These are phyloP conservation scores for Backusella parvicylindrica DNA, from an alignment of 192 early-diverging fungal species.

Conservation along the genomic window DNA sequence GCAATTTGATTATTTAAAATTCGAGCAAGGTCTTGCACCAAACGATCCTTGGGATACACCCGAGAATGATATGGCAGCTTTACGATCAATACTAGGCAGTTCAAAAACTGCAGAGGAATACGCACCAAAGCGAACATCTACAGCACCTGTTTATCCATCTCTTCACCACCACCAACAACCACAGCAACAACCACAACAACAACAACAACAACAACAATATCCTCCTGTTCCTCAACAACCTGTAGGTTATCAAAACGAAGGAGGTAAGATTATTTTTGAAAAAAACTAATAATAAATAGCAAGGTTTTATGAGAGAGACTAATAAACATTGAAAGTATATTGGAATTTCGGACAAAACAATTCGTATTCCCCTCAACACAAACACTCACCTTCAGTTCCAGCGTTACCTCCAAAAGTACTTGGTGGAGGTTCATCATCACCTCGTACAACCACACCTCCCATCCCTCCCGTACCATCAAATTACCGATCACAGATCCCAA, in stretches of 20 bases:
- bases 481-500: background rate
- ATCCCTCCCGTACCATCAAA: slow-evolving; percentile 1
- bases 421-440: background rate
- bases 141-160: background rate
- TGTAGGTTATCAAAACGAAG: background rate
- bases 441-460: slow-evolving; percentile 5
- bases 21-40: slow-evolving; percentile 63
- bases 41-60: slow-evolving; percentile 59
- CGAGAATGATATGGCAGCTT: slow-evolving; percentile 53
- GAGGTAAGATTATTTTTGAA: background rate
- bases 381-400: background rate
- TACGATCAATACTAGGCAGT: slow-evolving; percentile 48
- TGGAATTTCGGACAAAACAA: slow-evolving; percentile 14
- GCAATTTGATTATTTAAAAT: slow-evolving; percentile 51
- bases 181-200: background rate
- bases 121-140: background rate
- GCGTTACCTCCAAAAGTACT: slow-evolving; percentile 26
- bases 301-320: background rate
- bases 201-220: background rate
- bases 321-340: background rate
- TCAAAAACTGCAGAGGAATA: background rate
- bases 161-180: background rate
- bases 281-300: background rate
- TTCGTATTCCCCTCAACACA: background rate
- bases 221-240: background rate